Evolutionary conservation across 2,329 filamentous ascomycete genomes (phyloP).

Genomic region (Gremmenia infestans): DNA sequence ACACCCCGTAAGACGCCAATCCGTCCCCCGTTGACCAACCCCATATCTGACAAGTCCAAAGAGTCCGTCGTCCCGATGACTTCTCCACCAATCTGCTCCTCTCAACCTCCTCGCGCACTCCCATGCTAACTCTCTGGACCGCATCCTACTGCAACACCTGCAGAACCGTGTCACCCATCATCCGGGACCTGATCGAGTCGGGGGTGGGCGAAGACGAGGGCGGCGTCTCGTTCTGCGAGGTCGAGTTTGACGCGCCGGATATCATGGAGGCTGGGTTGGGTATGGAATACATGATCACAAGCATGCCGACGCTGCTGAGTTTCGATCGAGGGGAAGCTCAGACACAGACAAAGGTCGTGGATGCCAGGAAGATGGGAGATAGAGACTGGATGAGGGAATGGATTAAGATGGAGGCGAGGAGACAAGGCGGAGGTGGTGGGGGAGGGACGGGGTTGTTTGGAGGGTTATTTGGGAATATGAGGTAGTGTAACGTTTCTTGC

Average conservation of each 20-base stretch:
- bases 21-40: neutral
- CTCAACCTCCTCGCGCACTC: constrained; percentile 47
- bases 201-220: constrained; percentile 49
- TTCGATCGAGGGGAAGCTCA: constrained; percentile 53
- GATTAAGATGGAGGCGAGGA: constrained; percentile 48
- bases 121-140: constrained; percentile 58
- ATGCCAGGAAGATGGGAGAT: constrained; percentile 45
- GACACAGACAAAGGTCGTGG: constrained; percentile 43
- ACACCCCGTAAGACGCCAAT: constrained; percentile 34
- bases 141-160: constrained; percentile 54
- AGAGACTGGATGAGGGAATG: constrained; percentile 47
- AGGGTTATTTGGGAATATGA: constrained; percentile 31
- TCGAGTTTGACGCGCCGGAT: constrained; percentile 55
- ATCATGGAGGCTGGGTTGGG: constrained; percentile 46
- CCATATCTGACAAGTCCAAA: constrained; percentile 24
- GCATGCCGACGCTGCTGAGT: constrained; percentile 52
- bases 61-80: constrained; percentile 49
- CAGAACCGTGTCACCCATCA: constrained; percentile 43
- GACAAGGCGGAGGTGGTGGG: constrained; percentile 41
- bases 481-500: constrained; percentile 10
- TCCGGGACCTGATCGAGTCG: constrained; percentile 42
- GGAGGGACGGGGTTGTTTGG: constrained; percentile 39
- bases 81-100: constrained; percentile 52
- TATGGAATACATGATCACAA: constrained; percentile 53
- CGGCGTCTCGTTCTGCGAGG: constrained; percentile 48